Evolutionary conservation across 345 rosid species (phyloP).

Genomic region (Brassica rapa): DNA sequence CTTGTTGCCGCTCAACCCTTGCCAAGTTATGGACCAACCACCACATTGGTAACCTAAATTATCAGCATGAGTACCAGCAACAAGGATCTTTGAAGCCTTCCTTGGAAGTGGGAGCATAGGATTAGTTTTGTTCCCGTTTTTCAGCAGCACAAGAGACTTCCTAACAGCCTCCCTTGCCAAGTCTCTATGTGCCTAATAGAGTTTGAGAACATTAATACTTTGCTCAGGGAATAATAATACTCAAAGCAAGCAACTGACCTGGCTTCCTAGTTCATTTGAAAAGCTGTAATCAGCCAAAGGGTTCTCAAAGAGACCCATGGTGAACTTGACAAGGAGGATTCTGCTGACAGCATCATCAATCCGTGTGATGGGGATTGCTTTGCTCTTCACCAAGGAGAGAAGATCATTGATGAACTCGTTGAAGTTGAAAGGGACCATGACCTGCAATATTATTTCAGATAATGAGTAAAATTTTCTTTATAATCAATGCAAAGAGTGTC

Average conservation of each 20-base stretch:
- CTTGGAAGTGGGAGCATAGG: constrained; percentile 84
- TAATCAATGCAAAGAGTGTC: constrained; percentile 10
- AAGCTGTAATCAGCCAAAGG: constrained; percentile 83
- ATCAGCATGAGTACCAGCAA: constrained; percentile 90
- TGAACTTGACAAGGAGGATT: constrained; percentile 79
- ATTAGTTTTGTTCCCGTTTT: constrained; percentile 67
- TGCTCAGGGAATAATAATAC: not conserved
- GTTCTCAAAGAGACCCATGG: constrained; percentile 89
- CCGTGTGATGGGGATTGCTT: constrained; percentile 64
- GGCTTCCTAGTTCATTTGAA: constrained; percentile 79
- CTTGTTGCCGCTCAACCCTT: constrained; percentile 76
- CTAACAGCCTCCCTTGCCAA: constrained; percentile 77
- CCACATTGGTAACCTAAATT: constrained; percentile 97
- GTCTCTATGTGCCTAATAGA: constrained; percentile 75
- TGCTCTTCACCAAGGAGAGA: constrained; percentile 57
- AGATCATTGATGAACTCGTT: constrained; percentile 76
- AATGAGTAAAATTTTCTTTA: not conserved
- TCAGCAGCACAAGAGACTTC: constrained; percentile 90
- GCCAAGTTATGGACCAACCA: constrained; percentile 97
- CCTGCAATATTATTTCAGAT: constrained; percentile 44
- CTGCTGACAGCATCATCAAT: constrained; percentile 90
- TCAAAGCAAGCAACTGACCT: constrained; percentile 47
- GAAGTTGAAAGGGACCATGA: constrained; percentile 82
- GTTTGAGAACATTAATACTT: not conserved
- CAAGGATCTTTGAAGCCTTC: constrained; percentile 73